Base-by-base conservation (phyloP, 202 grass and related monocot species). In the Setaria italica region DNA sequence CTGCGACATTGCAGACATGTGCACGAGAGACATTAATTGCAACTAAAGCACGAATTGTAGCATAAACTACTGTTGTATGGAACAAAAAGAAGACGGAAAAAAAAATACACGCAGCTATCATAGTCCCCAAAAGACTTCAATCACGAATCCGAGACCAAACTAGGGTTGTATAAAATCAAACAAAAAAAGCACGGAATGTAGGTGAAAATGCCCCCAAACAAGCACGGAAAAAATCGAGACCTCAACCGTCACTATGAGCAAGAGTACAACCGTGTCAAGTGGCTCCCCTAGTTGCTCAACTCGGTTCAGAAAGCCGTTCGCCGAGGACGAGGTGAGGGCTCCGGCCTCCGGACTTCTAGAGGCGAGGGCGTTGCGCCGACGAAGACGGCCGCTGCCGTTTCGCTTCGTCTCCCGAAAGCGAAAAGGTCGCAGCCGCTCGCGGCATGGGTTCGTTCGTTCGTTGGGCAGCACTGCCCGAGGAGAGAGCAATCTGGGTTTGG, bases 311-410 rank as follows among this genome's bases (percentile, higher is more conserved):
- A 46, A 17, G 12, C 53, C 47, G 43, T 37, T 7, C 17, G 33
- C 54, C 37, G 57, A 64, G 68, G 25, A 84, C 9, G 34, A 56
- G 14, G 35, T 53, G 57, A 76, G 43, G 43, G 60, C 73, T 67
- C 39, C 53, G 35, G 65, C 48, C 45, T 16, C 29, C 51, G 51
- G 30, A 12, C 21, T 49, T 30, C 51, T 5, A 41, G 43, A 46
- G 43, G 8, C 17, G 65, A 39, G 9, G 75, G 62, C 35, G 30
- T 19, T 10, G 72, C 35, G n/a, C 11, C 14, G 13, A 48, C 11
- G 68, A 71, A 13, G 45, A 21, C 25, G 10, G 6, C 46, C 3
- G 70, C 45, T 14, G 59, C 11, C 25, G 10, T 14, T 41, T 41
- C 45, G 11, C 3, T 3, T 9, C 45, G 14, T 29, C 70, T 17